phyloP scores from a whole-genome alignment of 495 filamentous ascomycete genomes.

The Penicillium arizonense region DNA sequence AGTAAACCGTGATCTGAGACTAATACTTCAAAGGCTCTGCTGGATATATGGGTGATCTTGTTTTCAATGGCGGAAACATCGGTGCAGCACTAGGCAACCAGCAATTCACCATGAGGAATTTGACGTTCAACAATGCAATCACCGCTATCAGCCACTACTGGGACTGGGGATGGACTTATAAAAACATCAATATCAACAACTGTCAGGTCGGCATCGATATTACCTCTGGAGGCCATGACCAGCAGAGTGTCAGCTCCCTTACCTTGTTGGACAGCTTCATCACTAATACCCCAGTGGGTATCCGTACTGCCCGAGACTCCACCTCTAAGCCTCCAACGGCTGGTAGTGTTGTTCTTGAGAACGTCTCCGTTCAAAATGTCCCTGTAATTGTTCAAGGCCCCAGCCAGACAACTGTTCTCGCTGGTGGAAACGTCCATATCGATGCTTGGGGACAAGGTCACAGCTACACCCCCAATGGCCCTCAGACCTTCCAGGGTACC shows the following conservation, averaged over 20 bases:
- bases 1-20: too few species aligned
- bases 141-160: constrained; percentile 55
- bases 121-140: constrained; percentile 59
- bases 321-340: neutral
- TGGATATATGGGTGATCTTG: constrained; percentile 57
- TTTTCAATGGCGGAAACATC: constrained; percentile 64
- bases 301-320: neutral
- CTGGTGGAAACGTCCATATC: constrained; percentile 49
- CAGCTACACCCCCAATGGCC: constrained; percentile 33
- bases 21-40: constrained; percentile 48
- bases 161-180: constrained; percentile 50
- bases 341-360: constrained; percentile 58
- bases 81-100: constrained; percentile 66
- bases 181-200: constrained; percentile 41
- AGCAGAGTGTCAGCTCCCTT: constrained; percentile 30
- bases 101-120: constrained; percentile 74
- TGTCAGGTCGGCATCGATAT: constrained; percentile 48
- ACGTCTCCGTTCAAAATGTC: constrained; percentile 59
- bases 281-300: neutral
- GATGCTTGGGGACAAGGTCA: constrained; percentile 48
- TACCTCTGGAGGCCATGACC: constrained; percentile 15
- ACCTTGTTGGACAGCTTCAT: constrained; percentile 45
- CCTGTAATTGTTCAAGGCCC: constrained; percentile 53
- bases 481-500: constrained; percentile 27
- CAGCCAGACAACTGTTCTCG: constrained; percentile 44